phyloP scores from a whole-genome alignment of 768 basidiomycete species.

The Boletus fagicola region DNA sequence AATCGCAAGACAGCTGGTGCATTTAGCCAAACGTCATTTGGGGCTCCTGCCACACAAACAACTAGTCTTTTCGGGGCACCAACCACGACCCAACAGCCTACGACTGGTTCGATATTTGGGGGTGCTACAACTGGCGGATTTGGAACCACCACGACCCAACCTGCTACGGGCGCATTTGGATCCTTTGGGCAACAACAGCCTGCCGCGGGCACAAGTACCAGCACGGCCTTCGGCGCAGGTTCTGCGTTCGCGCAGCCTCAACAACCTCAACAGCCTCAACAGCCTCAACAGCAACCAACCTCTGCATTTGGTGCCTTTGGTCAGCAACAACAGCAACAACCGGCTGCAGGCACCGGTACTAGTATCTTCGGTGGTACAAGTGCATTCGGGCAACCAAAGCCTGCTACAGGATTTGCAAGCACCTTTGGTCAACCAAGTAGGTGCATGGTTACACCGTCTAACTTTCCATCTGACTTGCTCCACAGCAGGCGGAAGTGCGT shows the following conservation, averaged over 20 bases:
- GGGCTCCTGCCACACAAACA: conserved; percentile 27
- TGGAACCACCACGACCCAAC: conserved; percentile 28
- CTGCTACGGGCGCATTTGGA: conserved; percentile 31
- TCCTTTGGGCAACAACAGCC: conserved; percentile 37
- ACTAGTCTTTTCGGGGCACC: conserved; percentile 28
- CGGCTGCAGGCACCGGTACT: conserved; percentile 35
- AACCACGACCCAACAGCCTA: conserved; percentile 28
- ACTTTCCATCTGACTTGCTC: conserved; percentile 1
- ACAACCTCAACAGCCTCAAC: conserved; percentile 28
- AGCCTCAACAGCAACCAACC: conserved; percentile 29
- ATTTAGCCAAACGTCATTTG: conserved; percentile 50
- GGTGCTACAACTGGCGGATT: conserved; percentile 21
- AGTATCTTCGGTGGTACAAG: conserved; percentile 35
- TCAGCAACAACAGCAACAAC: conserved; percentile 38
- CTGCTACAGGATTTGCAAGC: conserved; percentile 30
- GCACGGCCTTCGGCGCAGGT: conserved; percentile 42
- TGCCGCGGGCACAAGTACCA: conserved; percentile 30
- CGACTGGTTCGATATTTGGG: conserved; percentile 33
- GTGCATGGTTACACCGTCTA: background rate
- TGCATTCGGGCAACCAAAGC: conserved; percentile 34
- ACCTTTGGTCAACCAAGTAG: conserved; percentile 29
- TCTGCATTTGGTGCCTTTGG: conserved; percentile 54
- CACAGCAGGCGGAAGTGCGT: conserved; percentile 21
- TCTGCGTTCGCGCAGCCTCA: conserved; percentile 40
- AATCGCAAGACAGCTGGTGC: conserved; percentile 67